Base-by-base conservation (phyloP, 1,284 basidiomycete species). In the Crocinoboletus sp. region DNA sequence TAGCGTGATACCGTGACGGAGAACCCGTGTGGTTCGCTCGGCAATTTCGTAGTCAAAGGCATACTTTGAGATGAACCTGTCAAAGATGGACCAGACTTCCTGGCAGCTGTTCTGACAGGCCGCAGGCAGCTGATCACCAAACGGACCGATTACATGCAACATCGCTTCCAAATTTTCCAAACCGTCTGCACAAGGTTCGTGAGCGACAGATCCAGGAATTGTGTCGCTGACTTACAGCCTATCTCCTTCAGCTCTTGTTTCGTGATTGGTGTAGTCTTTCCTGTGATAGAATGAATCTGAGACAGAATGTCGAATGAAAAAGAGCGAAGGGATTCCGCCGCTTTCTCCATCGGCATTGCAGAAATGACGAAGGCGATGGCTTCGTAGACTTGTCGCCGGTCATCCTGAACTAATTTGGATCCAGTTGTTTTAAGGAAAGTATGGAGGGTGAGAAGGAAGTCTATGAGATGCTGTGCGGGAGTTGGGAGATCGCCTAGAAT, bases 291-390 rank as follows among this genome's bases (percentile, higher is more conserved):
- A 60, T 91, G 86, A 9, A 94, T 77, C 55, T 84, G 81, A 13
- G 75, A 68, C 41, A 86, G 60, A 54, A 88, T 82, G 56, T 87
- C 87, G 43, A 84, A 72, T 10, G 86, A 80, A 64, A 99, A 98
- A 15, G 84, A 84, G 54, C 84, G 81, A 37, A 99, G 74, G 0
- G 88, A 90, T 51, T 83, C 77, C 2, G 92, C 89, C 10, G 91
- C 90, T 53, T 82, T 80, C 41, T 87, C 83, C 74, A 85, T 82
- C 1, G 88, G 83, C 90, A 98, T 94, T 1, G 84, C 88, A 23
- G 87, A 88, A 48, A 99, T 94, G 46, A 99, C 90, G 65, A 92
- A 85, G 2, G 91, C 94, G 46, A 99, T 93, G 4, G 94, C 95
- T 64, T 96, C 93, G 58, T 94, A 94, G 13, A 99, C 86, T 62